Conservation (phyloP, 139 green algal genomes). For the Chlamydomonas eustigma region DNA sequence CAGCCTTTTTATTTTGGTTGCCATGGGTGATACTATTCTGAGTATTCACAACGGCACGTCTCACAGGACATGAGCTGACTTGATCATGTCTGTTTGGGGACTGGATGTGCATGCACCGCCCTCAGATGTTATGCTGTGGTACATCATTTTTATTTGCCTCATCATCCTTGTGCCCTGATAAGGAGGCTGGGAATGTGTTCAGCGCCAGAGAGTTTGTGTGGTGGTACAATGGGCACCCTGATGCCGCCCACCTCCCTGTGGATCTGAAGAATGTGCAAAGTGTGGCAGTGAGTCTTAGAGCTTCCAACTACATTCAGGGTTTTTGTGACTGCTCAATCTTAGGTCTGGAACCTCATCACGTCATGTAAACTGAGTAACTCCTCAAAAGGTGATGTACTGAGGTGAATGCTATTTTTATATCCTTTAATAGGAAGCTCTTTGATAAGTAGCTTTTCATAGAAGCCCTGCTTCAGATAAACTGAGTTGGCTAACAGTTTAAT, state of each 20-base stretch:
- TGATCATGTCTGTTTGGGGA: no score
- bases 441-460: slow-evolving; percentile 2
- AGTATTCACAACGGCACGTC: no score
- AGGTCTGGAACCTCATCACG: no score
- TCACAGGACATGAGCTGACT: no score
- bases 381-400: not conserved
- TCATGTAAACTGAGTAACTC: no score
- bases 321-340: not conserved
- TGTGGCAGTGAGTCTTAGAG: slow-evolving; percentile 58
- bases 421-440: slow-evolving; percentile 75
- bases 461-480: not conserved
- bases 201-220: slow-evolving; percentile 92
- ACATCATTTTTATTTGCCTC: not conserved
- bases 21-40: no score
- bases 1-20: no score
- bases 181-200: slow-evolving; percentile 39
- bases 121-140: not conserved
- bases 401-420: slow-evolving; percentile 89
- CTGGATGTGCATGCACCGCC: no score
- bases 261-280: slow-evolving; percentile 53
- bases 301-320: not conserved
- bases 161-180: no score
- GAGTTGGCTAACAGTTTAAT: not conserved
- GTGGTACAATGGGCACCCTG: slow-evolving; percentile 98
- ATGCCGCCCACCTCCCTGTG: slow-evolving; percentile 53